Conservation (phyloP, 495 filamentous ascomycete species). For the Neohortaea acidophila region DNA sequence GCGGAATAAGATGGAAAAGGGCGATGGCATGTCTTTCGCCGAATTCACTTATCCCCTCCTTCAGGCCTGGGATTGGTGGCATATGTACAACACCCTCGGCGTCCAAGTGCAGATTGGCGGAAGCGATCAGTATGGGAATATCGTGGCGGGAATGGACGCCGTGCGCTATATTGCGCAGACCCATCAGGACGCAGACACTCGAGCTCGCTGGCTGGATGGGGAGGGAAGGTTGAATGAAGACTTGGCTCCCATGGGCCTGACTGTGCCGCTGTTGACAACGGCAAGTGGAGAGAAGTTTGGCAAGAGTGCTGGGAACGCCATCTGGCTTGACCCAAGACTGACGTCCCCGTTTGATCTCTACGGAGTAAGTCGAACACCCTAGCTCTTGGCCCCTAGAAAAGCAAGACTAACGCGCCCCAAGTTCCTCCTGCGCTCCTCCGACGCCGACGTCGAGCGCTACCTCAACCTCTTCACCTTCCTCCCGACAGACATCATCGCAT, state of each 20-base stretch:
- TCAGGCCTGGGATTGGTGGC: conserved; percentile 96
- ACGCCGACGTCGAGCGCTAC: conserved; percentile 61
- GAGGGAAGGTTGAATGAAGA: conserved; percentile 20
- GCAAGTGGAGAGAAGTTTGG: conserved; percentile 81
- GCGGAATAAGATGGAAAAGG: conserved; percentile 59
- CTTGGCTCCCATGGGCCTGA: conserved; percentile 57
- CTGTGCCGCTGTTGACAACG: conserved; percentile 76
- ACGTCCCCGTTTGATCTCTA: conserved; percentile 79
- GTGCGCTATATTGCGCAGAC: conserved; percentile 51
- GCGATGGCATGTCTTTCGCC: conserved; percentile 81
- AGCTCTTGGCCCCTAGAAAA: neutral
- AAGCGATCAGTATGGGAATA: conserved; percentile 93
- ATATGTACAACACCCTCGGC: conserved; percentile 46
- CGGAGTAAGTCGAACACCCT: conserved; percentile 33
- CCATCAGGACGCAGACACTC: neutral
- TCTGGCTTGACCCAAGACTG: conserved; percentile 77
- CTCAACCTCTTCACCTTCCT: conserved; percentile 88
- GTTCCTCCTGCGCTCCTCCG: conserved; percentile 75
- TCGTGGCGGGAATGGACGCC: conserved; percentile 74
- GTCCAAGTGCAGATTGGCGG: conserved; percentile 81
- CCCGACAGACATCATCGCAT: conserved; percentile 46
- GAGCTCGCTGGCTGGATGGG: conserved; percentile 13
- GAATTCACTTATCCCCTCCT: conserved; percentile 89
- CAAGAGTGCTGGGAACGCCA: conserved; percentile 84
- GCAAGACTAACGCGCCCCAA: conserved; percentile 17